Base-by-base conservation (phyloP, 768 basidiomycete species). In the Lactifluus hygrophoroides region DNA sequence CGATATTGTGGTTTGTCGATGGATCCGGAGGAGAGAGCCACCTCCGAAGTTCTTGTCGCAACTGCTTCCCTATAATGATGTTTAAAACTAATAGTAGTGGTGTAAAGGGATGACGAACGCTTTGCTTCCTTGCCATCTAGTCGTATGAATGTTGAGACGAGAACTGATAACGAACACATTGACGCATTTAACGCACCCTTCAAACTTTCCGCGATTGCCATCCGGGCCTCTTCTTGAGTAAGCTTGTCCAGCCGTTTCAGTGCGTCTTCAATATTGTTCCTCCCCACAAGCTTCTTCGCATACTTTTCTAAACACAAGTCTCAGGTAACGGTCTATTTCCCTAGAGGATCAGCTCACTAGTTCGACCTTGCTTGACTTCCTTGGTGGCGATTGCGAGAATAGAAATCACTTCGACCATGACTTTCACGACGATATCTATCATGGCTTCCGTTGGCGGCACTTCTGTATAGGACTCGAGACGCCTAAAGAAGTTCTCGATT, bases 21-120 rank as follows among this genome's bases (percentile, higher is more conserved):
- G 42, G 43, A 54, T 54, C 42, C 4, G 54, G 45, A 5, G 54
- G 45, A 28, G 54, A 55, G 13, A 55, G 54, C 54, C 54, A 55
- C 10, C 2, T 38, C 11, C 16, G 25, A 8, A 38, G 21, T 3
- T 54, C 14, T 30, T 25, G 14, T 34, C 21, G 42, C 16, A 59
- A 14, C 37, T 10, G 28, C 13, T 25, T 54, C 38, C 14, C 56
- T 52, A 14, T 9, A 21, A 5, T 0, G 3, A 32, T 6, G 17
- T 21, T n/a, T 48, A 11, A 32, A 3, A 2, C 5, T 28, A 3
- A 0, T 49, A 23, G 9, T 16, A 49, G 6, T 8, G 13, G 14
- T 23, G n/a, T n/a, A n/a, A 58, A 23, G 4, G n/a, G 32, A 43
- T 8, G 23, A 58, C 57, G 23, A 28, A 54, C 57, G 38, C 6